Conservation (phyloP, 2,329 filamentous ascomycete genomes). For the Exophiala aquamarina region DNA sequence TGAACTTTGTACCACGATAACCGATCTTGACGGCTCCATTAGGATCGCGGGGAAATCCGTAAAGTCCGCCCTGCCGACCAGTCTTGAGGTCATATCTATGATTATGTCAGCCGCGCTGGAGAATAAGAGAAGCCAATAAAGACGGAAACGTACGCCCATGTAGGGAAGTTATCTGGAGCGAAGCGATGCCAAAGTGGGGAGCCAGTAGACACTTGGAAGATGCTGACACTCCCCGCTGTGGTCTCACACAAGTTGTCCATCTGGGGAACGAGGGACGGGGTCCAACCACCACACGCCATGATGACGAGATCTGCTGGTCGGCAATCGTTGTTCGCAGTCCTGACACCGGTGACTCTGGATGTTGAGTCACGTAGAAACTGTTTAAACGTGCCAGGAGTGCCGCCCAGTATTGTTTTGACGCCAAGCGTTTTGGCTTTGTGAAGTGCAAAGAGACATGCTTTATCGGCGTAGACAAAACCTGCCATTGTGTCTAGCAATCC, state of each 20-base stretch:
- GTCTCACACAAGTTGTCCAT: conserved; percentile 46
- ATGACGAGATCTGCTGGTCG: conserved; percentile 40
- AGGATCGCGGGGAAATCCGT: conserved; percentile 34
- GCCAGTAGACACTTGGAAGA: conserved; percentile 43
- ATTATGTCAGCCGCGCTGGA: too few relatives aligned
- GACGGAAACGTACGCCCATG: conserved; percentile 41
- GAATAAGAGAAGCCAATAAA: too few relatives aligned
- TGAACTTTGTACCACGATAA: conserved; percentile 53
- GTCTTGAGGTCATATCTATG: conserved; percentile 37
- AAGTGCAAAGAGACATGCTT: conserved; percentile 46
- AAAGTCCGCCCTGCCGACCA: conserved; percentile 2
- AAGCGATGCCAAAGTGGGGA: conserved; percentile 47
- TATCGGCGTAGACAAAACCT: conserved; percentile 47
- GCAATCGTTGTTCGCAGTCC: not conserved
- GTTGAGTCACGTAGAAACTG: conserved; percentile 22
- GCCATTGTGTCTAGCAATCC: conserved; percentile 48
- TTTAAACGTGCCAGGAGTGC: conserved; percentile 32
- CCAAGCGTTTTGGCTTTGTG: conserved; percentile 43
- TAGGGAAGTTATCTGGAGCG: conserved; percentile 45
- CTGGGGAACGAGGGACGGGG: conserved; percentile 62
- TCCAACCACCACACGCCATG: conserved; percentile 88
- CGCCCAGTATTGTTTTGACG: conserved; percentile 43
- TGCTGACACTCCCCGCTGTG: conserved; percentile 47
- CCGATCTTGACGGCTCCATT: conserved; percentile 49
- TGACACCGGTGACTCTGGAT: conserved; percentile 31